Conservation (phyloP, 177 flowering plant genomes). For the Vitis hybrid region DNA sequence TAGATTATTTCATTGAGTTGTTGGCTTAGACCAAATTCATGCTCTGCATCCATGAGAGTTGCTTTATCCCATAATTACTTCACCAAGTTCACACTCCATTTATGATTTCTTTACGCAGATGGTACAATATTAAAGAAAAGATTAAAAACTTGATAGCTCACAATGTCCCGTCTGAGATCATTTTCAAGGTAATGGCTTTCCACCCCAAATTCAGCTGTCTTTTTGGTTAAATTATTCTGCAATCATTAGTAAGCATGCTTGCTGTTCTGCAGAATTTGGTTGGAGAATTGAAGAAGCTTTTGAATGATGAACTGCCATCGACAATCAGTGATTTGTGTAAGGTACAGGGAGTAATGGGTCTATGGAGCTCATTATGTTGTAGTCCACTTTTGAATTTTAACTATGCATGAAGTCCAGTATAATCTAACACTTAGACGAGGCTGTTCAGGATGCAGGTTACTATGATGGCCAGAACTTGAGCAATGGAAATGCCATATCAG, state of each 20-base stretch:
- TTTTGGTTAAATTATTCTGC: neutral
- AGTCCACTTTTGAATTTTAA: neutral
- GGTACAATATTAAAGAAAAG: neutral
- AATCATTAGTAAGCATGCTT: neutral
- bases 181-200: neutral
- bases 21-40: too few relatives aligned
- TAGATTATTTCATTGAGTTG: too few relatives aligned
- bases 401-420: neutral
- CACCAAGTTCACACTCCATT: neutral
- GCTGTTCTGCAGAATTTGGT: neutral
- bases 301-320: neutral
- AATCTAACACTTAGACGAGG: too few relatives aligned
- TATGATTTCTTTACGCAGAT: neutral
- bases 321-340: neutral
- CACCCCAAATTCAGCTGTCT: neutral
- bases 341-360: neutral
- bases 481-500: neutral
- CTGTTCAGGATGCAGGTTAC: neutral
- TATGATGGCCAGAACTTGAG: neutral
- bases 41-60: too few relatives aligned
- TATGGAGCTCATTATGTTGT: neutral
- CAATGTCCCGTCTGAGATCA: neutral
- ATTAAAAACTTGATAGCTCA: neutral
- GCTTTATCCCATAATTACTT: neutral
- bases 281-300: neutral